phyloP scores from a whole-genome alignment of 352 stramenopile genomes.

The Aphanomyces invadans region DNA sequence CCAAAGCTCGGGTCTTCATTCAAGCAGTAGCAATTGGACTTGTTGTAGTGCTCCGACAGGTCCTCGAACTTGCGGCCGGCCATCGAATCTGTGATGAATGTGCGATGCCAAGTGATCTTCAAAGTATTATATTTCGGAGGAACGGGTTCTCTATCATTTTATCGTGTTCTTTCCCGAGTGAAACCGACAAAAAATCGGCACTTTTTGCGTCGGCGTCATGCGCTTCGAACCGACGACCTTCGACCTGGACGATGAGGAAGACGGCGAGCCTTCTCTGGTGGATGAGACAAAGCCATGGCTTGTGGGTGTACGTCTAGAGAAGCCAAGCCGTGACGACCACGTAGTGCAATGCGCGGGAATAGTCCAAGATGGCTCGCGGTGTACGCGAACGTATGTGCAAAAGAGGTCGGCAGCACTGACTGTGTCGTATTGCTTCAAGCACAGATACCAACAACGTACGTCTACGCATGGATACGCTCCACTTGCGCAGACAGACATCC shows the following conservation, averaged over 20 bases:
- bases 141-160: not conserved
- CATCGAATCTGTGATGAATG: not conserved
- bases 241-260: not conserved
- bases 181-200: no score
- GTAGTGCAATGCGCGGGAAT: slow-evolving; percentile 17
- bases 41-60: slow-evolving; percentile 50
- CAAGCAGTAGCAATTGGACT: slow-evolving; percentile 62
- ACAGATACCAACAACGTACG: not conserved
- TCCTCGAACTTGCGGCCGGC: slow-evolving; percentile 37
- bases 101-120: slow-evolving; percentile 2
- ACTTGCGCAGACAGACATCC: not conserved
- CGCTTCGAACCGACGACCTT: not conserved
- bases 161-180: not conserved
- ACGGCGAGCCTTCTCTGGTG: not conserved
- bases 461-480: slow-evolving; percentile 15
- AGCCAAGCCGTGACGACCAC: not conserved
- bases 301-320: not conserved
- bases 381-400: slow-evolving; percentile 7
- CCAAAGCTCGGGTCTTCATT: slow-evolving; percentile 66
- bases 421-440: slow-evolving; percentile 22
- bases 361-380: slow-evolving; percentile 5
- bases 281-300: slow-evolving; percentile 18
- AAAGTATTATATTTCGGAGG: slow-evolving; percentile 5
- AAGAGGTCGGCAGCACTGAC: not conserved
- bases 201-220: not conserved